Percentiles rank a stretch among this genome's conserved stretches.
Evolutionary conservation across 2,329 filamentous ascomycete genomes (phyloP).

Genomic region (Paracamarosporium sp.): DNA sequence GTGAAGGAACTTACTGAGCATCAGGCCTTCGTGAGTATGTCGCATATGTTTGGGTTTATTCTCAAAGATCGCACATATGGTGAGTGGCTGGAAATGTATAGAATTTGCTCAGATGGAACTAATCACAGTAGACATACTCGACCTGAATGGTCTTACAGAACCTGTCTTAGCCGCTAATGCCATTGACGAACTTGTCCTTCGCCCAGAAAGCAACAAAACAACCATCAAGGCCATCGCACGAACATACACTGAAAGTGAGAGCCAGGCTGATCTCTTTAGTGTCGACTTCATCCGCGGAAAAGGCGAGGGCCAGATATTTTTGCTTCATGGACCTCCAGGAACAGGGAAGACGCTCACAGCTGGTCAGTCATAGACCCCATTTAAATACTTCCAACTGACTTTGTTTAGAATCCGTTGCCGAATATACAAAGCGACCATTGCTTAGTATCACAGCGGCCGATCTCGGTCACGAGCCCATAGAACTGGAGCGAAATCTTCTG

Average conservation of each 20-base stretch:
- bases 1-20: constrained; percentile 4
- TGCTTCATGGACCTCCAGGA: constrained; percentile 85
- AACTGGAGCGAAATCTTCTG: constrained; percentile 19
- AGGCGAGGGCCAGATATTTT: constrained; percentile 36
- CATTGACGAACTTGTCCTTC: constrained; percentile 11
- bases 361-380: constrained; percentile 21
- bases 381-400: neutral
- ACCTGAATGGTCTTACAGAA: constrained; percentile 1
- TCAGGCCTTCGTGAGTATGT: constrained; percentile 6
- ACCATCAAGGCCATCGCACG: constrained; percentile 15
- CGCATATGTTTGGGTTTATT: neutral
- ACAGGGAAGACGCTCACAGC: constrained; percentile 86
- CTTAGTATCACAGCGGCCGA: constrained; percentile 25
- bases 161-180: constrained; percentile 7
- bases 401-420: constrained; percentile 27
- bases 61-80: constrained; percentile 10
- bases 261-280: constrained; percentile 1
- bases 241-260: constrained; percentile 12
- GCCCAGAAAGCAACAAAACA: constrained; percentile 15
- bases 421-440: constrained; percentile 29
- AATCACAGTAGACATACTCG: constrained; percentile 8
- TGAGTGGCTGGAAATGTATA: neutral
- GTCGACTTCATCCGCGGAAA: constrained; percentile 28
- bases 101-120: neutral
- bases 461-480: constrained; percentile 18